A percentile compares a stretch with the other conserved stretches of the same genome.
Conservation (phyloP, 2,329 filamentous ascomycete genomes). For the Tolypocladium pustulatum region DNA sequence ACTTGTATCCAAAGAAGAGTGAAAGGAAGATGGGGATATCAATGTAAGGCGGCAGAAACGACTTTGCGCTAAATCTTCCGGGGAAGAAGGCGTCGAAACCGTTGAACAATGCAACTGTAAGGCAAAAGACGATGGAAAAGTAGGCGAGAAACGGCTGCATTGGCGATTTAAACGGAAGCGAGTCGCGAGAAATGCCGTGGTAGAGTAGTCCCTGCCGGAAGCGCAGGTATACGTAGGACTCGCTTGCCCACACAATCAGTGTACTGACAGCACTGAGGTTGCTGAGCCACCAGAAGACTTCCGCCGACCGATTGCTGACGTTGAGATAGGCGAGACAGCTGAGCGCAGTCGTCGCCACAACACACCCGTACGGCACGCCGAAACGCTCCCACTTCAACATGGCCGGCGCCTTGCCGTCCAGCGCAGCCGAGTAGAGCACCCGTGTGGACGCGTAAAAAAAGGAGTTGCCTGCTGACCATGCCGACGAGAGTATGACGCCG, state of each 20-base stretch:
- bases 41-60: conserved; percentile 58
- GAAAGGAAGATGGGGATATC: conserved; percentile 58
- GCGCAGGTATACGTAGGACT: conserved; percentile 57
- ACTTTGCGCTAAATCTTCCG: conserved; percentile 27
- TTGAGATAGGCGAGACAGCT: no score
- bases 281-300: conserved; percentile 53
- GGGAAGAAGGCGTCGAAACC: conserved; percentile 65
- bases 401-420: conserved; percentile 29
- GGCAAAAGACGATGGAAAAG: conserved; percentile 49
- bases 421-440: conserved; percentile 35
- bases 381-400: conserved; percentile 18
- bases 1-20: conserved; percentile 54
- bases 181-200: conserved; percentile 54
- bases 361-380: conserved; percentile 20
- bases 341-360: conserved; percentile 35
- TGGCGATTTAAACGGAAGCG: conserved; percentile 53
- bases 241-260: conserved; percentile 57
- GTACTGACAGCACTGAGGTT: conserved; percentile 57
- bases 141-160: conserved; percentile 61
- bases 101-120: conserved; percentile 58
- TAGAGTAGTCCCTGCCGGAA: conserved; percentile 57
- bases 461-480: conserved; percentile 48
- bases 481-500: conserved; percentile 46
- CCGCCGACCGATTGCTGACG: conserved; percentile 45
- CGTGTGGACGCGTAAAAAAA: conserved; percentile 42